phyloP scores from a whole-genome alignment of 139 green algal species.

The Trebouxia sp. region DNA sequence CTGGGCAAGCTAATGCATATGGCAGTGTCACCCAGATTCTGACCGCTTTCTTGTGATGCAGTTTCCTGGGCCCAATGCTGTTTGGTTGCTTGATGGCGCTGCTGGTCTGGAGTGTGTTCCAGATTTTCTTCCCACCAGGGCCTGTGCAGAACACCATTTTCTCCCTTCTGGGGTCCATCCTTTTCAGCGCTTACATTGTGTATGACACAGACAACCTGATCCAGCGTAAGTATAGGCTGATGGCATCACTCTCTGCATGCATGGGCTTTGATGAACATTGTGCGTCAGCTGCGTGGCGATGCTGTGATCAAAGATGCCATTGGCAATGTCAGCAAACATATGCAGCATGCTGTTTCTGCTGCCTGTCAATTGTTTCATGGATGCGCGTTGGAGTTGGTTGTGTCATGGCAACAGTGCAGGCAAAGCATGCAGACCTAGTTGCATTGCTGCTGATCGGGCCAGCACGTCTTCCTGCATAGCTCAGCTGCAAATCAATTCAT shows the following conservation, averaged over 20 bases:
- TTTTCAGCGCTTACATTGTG: constrained; percentile 69
- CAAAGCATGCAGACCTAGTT: neutral
- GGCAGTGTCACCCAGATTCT: too few species aligned
- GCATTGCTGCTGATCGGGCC: neutral
- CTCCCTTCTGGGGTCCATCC: constrained; percentile 62
- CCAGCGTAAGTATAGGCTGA: neutral
- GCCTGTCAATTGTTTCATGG: neutral
- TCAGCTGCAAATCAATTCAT: neutral
- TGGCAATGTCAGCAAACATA: neutral
- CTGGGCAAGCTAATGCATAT: neutral
- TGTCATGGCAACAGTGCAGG: neutral
- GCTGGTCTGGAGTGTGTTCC: constrained; percentile 61
- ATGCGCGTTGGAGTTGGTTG: neutral
- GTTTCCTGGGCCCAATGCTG: constrained; percentile 69
- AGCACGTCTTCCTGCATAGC: neutral
- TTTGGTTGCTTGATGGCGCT: constrained; percentile 51
- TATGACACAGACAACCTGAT: constrained; percentile 60
- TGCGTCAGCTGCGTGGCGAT: neutral
- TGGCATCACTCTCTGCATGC: neutral
- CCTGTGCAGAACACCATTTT: constrained; percentile 56
- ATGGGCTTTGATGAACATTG: too few species aligned
- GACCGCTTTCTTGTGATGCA: constrained; percentile 27
- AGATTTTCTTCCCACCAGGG: constrained; percentile 62
- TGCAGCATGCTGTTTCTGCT: neutral
- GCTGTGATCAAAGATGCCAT: neutral